Evolutionary conservation across 2,329 filamentous ascomycete genomes (phyloP).

Genomic region (Microascus cirrosus): DNA sequence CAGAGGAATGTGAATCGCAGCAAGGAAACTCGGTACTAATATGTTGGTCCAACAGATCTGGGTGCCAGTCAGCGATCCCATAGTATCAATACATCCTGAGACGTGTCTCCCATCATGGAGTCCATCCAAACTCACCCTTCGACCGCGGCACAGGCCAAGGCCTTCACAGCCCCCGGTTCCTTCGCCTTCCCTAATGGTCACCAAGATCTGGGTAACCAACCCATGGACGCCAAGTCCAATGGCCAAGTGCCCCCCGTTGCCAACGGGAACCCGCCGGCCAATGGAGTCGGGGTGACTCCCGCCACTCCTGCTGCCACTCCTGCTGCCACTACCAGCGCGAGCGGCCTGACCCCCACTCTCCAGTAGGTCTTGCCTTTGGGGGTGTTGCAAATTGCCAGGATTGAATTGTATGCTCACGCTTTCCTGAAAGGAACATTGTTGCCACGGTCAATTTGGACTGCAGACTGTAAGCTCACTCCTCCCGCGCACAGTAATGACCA

Average conservation of each 20-base stretch:
- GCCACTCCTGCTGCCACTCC: constrained; percentile 87
- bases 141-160: constrained; percentile 87
- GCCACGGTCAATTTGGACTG: constrained; percentile 97
- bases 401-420: constrained; percentile 27
- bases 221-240: constrained; percentile 28
- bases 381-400: constrained; percentile 22
- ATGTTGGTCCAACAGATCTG: background rate
- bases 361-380: constrained; percentile 62
- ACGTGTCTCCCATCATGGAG: constrained; percentile 57
- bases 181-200: constrained; percentile 83
- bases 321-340: constrained; percentile 68
- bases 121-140: constrained; percentile 83
- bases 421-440: constrained; percentile 78
- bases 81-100: constrained; percentile 7
- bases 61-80: background rate
- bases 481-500: background rate
- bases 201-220: constrained; percentile 72
- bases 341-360: constrained; percentile 80
- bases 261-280: constrained; percentile 45
- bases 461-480: constrained; percentile 42
- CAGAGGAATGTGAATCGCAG: background rate
- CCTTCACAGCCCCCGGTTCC: constrained; percentile 85
- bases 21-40: background rate
- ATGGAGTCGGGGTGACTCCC: constrained; percentile 74
- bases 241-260: constrained; percentile 30